Evolutionary conservation across 768 basidiomycete genomes (phyloP).

Genomic region (Macrolepiota fuliginosa): DNA sequence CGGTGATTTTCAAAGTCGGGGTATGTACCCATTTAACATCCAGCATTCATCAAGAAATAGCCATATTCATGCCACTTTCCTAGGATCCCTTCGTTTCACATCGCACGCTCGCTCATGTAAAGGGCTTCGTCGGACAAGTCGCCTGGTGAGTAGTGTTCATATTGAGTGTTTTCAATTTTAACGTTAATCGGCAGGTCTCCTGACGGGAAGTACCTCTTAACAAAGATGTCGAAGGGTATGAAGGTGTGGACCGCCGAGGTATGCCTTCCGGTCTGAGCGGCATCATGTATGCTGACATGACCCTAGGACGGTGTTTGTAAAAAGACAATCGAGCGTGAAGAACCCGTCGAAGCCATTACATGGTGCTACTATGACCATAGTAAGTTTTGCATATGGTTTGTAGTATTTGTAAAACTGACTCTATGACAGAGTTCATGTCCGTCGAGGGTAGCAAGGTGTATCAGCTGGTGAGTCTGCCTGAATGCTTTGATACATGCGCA

Average conservation of each 20-base stretch:
- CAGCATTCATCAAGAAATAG: not conserved
- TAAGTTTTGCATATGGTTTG: conserved; percentile 21
- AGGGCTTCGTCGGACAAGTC: conserved; percentile 75
- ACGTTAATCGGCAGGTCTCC: conserved; percentile 49
- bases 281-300: not conserved
- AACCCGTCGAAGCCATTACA: conserved; percentile 57
- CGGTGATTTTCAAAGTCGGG: conserved; percentile 62
- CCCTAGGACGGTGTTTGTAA: conserved; percentile 65
- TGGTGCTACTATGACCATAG: conserved; percentile 69
- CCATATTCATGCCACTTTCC: conserved; percentile 1
- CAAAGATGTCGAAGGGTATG: conserved; percentile 60
- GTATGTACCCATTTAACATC: too few relatives aligned
- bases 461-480: conserved; percentile 45
- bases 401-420: not conserved
- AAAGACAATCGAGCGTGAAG: conserved; percentile 58
- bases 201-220: conserved; percentile 56
- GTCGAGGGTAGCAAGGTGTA: conserved; percentile 63
- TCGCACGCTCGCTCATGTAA: conserved; percentile 61
- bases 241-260: conserved; percentile 76
- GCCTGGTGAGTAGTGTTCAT: conserved; percentile 50
- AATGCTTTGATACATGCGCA: not conserved
- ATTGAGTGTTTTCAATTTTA: not conserved
- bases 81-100: conserved; percentile 61
- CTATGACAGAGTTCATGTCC: conserved; percentile 57
- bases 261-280: conserved; percentile 17